Percentiles rank a stretch among this genome's conserved stretches.
These are phyloP conservation scores for Xanthoconium stramineum DNA, from an alignment of 768 basidiomycete genomes.

Conservation along the genomic window DNA sequence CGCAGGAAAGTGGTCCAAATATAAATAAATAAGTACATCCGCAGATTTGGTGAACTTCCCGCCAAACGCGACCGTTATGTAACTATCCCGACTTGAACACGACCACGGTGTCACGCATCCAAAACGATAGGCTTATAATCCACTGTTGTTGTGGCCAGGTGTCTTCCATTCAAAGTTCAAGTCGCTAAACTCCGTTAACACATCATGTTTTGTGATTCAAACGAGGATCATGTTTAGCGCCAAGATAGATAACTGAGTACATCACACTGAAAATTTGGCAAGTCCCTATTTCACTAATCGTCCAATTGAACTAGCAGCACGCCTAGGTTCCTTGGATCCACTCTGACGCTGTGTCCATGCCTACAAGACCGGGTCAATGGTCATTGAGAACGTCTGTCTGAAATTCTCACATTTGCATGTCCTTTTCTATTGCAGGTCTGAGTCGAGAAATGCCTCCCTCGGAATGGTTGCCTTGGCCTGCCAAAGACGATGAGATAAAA, in stretches of 20 bases:
- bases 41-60: too few species aligned
- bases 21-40: too few species aligned
- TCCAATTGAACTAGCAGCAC: conserved; percentile 67
- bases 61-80: too few species aligned
- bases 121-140: not conserved
- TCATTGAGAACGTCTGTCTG: not conserved
- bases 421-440: conserved; percentile 83
- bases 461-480: conserved; percentile 89
- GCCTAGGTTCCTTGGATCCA: conserved; percentile 80
- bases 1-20: too few species aligned
- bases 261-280: not conserved
- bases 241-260: not conserved
- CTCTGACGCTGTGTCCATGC: conserved; percentile 62
- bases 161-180: not conserved
- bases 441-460: conserved; percentile 71
- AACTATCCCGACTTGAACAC: too few species aligned
- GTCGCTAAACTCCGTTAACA: not conserved
- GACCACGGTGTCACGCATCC: too few species aligned
- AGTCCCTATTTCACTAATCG: not conserved
- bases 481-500: not conserved
- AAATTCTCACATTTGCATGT: conserved; percentile 65
- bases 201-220: too few species aligned
- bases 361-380: conserved; percentile 36
- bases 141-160: not conserved
- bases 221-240: not conserved